phyloP scores from a whole-genome alignment of 495 filamentous ascomycete species.

The Annulohypoxylon bovei region DNA sequence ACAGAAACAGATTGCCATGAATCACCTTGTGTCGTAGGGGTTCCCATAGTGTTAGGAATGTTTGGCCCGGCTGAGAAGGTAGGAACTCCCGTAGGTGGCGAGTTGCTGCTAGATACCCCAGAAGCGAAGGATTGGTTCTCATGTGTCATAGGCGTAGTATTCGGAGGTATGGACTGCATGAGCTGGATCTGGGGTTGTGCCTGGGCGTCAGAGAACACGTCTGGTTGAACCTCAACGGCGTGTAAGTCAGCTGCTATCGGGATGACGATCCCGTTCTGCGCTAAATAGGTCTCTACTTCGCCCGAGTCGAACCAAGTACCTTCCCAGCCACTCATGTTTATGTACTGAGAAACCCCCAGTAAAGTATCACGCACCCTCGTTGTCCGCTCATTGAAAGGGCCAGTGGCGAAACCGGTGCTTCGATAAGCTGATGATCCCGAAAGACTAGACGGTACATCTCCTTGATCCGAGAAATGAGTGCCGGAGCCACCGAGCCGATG shows the following conservation, averaged over 20 bases:
- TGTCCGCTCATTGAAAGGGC: constrained; percentile 51
- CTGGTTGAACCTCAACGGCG: constrained; percentile 58
- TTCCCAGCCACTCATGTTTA: constrained; percentile 60
- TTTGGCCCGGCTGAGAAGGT: background rate
- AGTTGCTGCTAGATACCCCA: background rate
- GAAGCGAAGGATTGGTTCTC: constrained; percentile 1
- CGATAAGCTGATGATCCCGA: constrained; percentile 44
- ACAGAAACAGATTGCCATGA: constrained; percentile 25
- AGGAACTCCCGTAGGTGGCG: background rate
- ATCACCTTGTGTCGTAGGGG: background rate
- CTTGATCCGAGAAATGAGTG: constrained; percentile 61
- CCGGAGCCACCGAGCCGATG: constrained; percentile 75
- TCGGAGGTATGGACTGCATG: constrained; percentile 19
- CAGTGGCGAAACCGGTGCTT: constrained; percentile 55
- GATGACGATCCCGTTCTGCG: constrained; percentile 66
- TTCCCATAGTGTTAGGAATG: background rate
- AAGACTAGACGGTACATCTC: constrained; percentile 46
- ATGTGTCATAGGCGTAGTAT: background rate
- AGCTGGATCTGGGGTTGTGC: constrained; percentile 11
- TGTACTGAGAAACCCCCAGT: constrained; percentile 51
- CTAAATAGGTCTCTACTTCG: constrained; percentile 77
- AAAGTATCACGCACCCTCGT: constrained; percentile 45
- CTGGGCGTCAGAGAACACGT: constrained; percentile 42
- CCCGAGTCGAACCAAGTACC: constrained; percentile 79
- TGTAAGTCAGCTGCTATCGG: constrained; percentile 62